Evolutionary conservation across 345 rosid species (phyloP), one percentile per base, ranked within the genome.

Genomic region (Dovyalis caffra): DNA sequence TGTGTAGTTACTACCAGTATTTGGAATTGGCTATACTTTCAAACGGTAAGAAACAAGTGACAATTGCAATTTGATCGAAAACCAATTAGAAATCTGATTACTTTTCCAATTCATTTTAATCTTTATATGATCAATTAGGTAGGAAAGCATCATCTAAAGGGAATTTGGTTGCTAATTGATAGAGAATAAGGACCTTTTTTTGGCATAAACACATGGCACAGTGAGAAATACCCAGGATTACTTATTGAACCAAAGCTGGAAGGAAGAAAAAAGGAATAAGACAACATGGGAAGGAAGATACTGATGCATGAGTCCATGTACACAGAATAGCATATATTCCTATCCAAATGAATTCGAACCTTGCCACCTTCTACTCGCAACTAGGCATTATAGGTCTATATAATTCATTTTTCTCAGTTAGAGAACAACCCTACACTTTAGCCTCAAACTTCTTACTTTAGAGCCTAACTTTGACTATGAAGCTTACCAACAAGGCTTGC

Each of bases 401-500:
- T 11, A 53, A 2, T 40, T 6, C 60, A 0, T 49, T n/a, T 15
- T 49, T 58, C n/a, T 33, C 29, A 10, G 37, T 70, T 28, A 51
- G 23, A 51, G 20, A 68, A 72, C 64, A 49, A 26, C 11, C 60
- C 32, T 14, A 3, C 10, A 43, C 57, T 8, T 7, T 18, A 49
- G 25, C 57, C 34, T 61, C 16, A 3, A 12, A 21, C 26, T 26
- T 61, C 3, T 23, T 29, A 61, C 26, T 29, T 28, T 7, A 21
- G 34, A 28, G 34, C 2, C 34, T 4, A 5, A 5, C 45, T 18
- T 9, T 31, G 20, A 34, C 3, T 9, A 79, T 58, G 82, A 57
- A 58, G 68, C 49, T 70, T 65, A 10, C 67, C 15, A 68, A 56
- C 38, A 74, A 74, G 51, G 79, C 72, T 63, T 51, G 81, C 66